Conservation (phyloP, 2,329 filamentous ascomycete genomes). For the Orbilia oligospora region DNA sequence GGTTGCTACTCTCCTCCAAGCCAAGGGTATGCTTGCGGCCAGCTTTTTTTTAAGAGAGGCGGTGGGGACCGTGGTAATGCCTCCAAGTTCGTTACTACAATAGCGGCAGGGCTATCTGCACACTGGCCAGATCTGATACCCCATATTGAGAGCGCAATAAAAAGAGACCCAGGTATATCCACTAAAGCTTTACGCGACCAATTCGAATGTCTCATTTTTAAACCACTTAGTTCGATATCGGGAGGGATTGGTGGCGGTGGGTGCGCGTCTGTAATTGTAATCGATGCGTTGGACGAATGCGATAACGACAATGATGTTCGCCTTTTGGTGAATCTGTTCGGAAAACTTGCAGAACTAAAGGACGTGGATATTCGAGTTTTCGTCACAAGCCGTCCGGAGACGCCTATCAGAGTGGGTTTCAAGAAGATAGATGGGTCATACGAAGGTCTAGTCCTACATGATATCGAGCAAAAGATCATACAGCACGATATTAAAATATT, state of each 20-base stretch:
- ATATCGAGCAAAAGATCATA: background rate
- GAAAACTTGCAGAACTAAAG: background rate
- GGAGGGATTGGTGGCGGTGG: background rate
- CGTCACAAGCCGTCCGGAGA: slow-evolving; percentile 41
- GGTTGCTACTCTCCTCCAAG: slow-evolving; percentile 63
- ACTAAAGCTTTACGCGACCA: background rate
- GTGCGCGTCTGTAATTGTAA: slow-evolving; percentile 16
- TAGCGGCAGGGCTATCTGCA: slow-evolving; percentile 18
- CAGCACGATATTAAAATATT: background rate
- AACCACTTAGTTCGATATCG: background rate
- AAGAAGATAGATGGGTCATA: background rate
- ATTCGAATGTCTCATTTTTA: slow-evolving; percentile 2
- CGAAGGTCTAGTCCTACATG: background rate
- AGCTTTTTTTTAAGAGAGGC: slow-evolving; percentile 64
- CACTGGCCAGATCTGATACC: background rate
- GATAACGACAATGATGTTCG: slow-evolving; percentile 25
- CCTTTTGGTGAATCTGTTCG: slow-evolving; percentile 3
- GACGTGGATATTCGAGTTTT: slow-evolving; percentile 39
- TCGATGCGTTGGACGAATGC: slow-evolving; percentile 55
- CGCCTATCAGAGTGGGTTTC: slow-evolving; percentile 6
- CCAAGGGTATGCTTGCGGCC: slow-evolving; percentile 64
- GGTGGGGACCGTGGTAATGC: slow-evolving; percentile 31
- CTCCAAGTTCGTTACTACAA: slow-evolving; percentile 40
- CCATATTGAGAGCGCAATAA: background rate
- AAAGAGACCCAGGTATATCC: slow-evolving; percentile 1